Evolutionary conservation across 768 basidiomycete genomes (phyloP).

Genomic region (Xerocomellus intermedius): DNA sequence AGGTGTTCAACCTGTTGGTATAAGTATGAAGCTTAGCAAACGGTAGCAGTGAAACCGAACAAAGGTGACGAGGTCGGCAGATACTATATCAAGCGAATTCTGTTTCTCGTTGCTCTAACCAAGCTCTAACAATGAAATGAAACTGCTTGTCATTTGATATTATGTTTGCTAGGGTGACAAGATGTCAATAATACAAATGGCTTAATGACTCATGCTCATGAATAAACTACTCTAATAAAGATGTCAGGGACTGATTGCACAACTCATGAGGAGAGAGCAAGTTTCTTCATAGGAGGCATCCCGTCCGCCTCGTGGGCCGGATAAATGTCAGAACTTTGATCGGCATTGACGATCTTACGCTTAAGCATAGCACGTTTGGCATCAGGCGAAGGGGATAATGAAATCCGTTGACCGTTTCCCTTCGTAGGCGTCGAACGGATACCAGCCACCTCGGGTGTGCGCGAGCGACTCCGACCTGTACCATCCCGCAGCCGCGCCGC

Average conservation of each 20-base stretch:
- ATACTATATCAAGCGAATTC: no score
- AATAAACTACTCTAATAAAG: slow-evolving; percentile 37
- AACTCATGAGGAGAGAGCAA: slow-evolving; percentile 45
- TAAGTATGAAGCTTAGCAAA: neutral
- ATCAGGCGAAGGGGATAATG: slow-evolving; percentile 51
- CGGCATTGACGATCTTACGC: slow-evolving; percentile 69
- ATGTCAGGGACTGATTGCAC: slow-evolving; percentile 14
- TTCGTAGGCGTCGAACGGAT: slow-evolving; percentile 40
- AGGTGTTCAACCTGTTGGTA: neutral
- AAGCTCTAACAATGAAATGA: neutral
- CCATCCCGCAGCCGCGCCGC: slow-evolving; percentile 69
- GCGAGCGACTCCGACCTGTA: slow-evolving; percentile 62
- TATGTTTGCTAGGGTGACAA: slow-evolving; percentile 20
- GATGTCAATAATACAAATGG: slow-evolving; percentile 26
- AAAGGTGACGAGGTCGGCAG: neutral
- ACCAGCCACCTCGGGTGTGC: slow-evolving; percentile 62
- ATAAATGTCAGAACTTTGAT: slow-evolving; percentile 34
- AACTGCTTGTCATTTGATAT: neutral
- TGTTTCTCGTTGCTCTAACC: no score
- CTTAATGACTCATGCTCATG: slow-evolving; percentile 19
- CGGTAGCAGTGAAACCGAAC: neutral
- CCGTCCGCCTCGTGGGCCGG: slow-evolving; percentile 38
- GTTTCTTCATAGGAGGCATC: slow-evolving; percentile 68
- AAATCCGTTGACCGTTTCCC: slow-evolving; percentile 32
- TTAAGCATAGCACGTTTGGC: slow-evolving; percentile 59